Percentiles rank a stretch among this genome's conserved stretches.
phyloP scores from a whole-genome alignment of 148 eudicot species.

The Amaranthus palmeri region DNA sequence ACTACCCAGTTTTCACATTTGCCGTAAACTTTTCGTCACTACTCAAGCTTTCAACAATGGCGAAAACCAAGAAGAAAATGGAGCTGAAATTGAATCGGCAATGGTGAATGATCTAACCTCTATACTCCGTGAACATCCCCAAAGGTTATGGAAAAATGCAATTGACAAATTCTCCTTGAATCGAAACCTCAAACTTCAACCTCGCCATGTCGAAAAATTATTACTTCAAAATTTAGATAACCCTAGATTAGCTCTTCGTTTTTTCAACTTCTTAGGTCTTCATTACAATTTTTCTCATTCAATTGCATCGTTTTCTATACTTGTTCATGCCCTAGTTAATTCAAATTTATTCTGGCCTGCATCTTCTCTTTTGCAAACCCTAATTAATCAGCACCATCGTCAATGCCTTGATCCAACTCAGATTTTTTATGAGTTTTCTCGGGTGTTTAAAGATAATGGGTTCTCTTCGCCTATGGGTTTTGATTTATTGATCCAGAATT shows the following conservation, averaged over 20 bases:
- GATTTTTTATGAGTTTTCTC: slow-evolving; percentile 30
- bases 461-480: slow-evolving; percentile 46
- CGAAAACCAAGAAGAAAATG: background rate
- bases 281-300: slow-evolving; percentile 62
- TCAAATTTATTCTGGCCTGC: slow-evolving; percentile 64
- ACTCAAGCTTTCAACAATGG: background rate
- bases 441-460: slow-evolving; percentile 23
- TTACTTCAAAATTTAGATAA: slow-evolving; percentile 38
- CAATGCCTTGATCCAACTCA: slow-evolving; percentile 17
- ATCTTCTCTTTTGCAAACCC: slow-evolving; percentile 55
- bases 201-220: slow-evolving; percentile 49
- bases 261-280: slow-evolving; percentile 84
- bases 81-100: background rate
- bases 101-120: background rate
- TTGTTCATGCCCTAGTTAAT: slow-evolving; percentile 47
- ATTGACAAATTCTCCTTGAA: background rate
- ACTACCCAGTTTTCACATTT: background rate
- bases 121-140: background rate
- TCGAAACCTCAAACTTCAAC: slow-evolving; percentile 2
- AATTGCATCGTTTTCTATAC: slow-evolving; percentile 56
- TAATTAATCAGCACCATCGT: slow-evolving; percentile 25
- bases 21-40: background rate
- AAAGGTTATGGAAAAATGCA: background rate
- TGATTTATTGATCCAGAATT: slow-evolving; percentile 53
- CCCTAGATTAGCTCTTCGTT: slow-evolving; percentile 63